phyloP scores from a whole-genome alignment of 2,329 filamentous ascomycete species.

The Beauveria bassiana region DNA sequence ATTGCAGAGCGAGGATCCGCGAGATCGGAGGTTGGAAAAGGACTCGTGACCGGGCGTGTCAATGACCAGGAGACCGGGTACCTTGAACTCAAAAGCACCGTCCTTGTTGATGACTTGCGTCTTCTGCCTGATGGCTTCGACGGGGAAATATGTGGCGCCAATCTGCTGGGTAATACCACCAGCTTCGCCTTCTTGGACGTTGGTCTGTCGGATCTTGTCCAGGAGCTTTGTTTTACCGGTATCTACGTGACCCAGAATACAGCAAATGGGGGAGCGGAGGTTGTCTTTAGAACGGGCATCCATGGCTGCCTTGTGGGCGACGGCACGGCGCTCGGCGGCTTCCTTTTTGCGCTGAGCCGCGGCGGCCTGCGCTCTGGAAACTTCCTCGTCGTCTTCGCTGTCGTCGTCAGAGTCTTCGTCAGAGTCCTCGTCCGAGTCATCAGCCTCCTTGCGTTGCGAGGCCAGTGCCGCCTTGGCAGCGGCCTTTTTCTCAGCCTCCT shows the following conservation, averaged over 20 bases:
- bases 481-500: constrained; percentile 46
- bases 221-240: constrained; percentile 99
- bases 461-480: constrained; percentile 6
- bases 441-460: constrained; percentile 14
- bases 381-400: constrained; percentile 64
- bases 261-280: constrained; percentile 95
- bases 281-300: constrained; percentile 89
- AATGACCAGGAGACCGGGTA: constrained; percentile 91
- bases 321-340: constrained; percentile 79
- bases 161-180: constrained; percentile 99
- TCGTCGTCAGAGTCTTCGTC: constrained; percentile 25
- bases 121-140: constrained; percentile 87
- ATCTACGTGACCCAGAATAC: constrained; percentile 99
- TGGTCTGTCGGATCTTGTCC: constrained; percentile 97
- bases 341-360: constrained; percentile 77
- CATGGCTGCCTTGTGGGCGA: constrained; percentile 83
- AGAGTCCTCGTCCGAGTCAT: constrained; percentile 33
- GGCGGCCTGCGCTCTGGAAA: constrained; percentile 64
- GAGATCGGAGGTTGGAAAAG: constrained; percentile 94
- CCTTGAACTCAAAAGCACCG: constrained; percentile 88
- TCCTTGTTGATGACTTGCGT: constrained; percentile 89
- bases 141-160: constrained; percentile 97
- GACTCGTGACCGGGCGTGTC: constrained; percentile 99
- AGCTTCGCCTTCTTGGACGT: constrained; percentile 97
- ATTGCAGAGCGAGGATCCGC: constrained; percentile 97